These are phyloP conservation scores for Quambalaria eucalypti DNA, from an alignment of 1,284 basidiomycete species.

Conservation along the genomic window DNA sequence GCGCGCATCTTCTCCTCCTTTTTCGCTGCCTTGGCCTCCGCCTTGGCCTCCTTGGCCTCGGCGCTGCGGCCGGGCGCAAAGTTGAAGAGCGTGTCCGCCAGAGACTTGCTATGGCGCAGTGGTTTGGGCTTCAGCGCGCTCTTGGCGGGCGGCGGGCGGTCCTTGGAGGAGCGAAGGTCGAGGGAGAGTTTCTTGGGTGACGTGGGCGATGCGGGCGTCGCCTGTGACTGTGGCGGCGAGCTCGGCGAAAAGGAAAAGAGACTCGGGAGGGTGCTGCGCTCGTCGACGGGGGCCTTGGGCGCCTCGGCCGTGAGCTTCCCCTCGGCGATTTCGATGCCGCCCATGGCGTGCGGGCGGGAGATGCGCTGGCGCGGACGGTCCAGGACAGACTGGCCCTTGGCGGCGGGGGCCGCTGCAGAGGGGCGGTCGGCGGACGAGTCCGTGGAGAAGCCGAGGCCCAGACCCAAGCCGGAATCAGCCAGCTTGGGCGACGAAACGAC, in stretches of 20 bases:
- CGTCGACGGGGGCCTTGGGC: conserved; percentile 12
- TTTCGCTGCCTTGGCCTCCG: conserved; percentile 8
- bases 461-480: too few relatives aligned
- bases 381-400: conserved; percentile 12
- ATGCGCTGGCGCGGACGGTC: conserved; percentile 23
- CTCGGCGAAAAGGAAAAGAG: conserved; percentile 8
- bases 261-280: conserved; percentile 19
- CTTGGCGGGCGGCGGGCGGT: conserved; percentile 29
- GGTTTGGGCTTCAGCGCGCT: conserved; percentile 19
- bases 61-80: conserved; percentile 16
- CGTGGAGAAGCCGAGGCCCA: too few relatives aligned
- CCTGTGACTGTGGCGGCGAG: not conserved
- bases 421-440: not conserved
- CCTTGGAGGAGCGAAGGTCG: conserved; percentile 10
- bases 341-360: conserved; percentile 18
- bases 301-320: conserved; percentile 18
- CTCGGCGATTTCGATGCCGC: conserved; percentile 20
- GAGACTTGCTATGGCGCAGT: conserved; percentile 14
- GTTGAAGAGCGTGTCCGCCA: conserved; percentile 39
- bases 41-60: conserved; percentile 19
- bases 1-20: conserved; percentile 16
- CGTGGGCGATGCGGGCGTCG: conserved; percentile 2
- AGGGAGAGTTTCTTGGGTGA: not conserved
- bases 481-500: too few relatives aligned
- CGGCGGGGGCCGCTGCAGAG: not conserved